phyloP scores from a whole-genome alignment of 306 rosid species.

The cucumber (Cucumis sativus) region Cucumber_9930_V3 NC_026660.2:12587001-12587500 shows the following conservation, averaged over 20 bases:
- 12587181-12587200: neutral
- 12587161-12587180: neutral
- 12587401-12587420: no score
- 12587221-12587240: neutral
- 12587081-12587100: neutral
- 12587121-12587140: neutral
- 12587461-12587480: neutral
- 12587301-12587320: neutral
- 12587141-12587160: neutral
- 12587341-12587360: no score
- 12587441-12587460: neutral
- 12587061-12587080: neutral
- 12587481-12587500: neutral
- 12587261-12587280: neutral
- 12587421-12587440: no score
- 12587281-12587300: neutral
- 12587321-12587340: neutral
- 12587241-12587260: neutral
- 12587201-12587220: neutral
- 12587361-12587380: no score
- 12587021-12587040: neutral
- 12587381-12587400: no score
- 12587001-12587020: neutral
- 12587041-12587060: neutral
- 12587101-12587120: neutral